These are phyloP conservation scores for Lactarius indigo DNA, from an alignment of 768 basidiomycete genomes.

Conservation along the genomic window DNA sequence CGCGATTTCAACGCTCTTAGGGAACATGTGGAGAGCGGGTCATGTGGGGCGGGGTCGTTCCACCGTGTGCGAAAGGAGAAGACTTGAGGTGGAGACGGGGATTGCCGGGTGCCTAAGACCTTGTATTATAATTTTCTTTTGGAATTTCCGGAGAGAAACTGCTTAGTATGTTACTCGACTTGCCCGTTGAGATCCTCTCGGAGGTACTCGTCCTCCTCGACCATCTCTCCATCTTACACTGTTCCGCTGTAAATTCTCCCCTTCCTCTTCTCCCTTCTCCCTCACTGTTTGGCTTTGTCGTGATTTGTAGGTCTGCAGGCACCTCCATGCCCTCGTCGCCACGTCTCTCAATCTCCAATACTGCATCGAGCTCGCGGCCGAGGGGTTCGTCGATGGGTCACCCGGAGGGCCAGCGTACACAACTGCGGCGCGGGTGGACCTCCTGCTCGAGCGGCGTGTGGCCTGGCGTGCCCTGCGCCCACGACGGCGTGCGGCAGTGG, in stretches of 20 bases:
- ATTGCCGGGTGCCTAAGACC: not conserved
- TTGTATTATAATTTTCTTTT: not conserved
- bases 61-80: not conserved
- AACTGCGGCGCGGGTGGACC: conserved; percentile 33
- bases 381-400: conserved; percentile 30
- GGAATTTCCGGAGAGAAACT: not conserved
- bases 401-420: conserved; percentile 17
- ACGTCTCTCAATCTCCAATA: conserved; percentile 32
- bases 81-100: not conserved
- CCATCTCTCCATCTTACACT: conserved; percentile 6
- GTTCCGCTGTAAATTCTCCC: conserved; percentile 5
- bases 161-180: conserved; percentile 7
- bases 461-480: conserved; percentile 38
- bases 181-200: conserved; percentile 20
- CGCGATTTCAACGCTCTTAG: not conserved
- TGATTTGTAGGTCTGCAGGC: conserved; percentile 28
- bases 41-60: conserved; percentile 11
- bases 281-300: not conserved
- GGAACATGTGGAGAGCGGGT: not conserved
- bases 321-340: conserved; percentile 24
- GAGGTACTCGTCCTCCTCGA: conserved; percentile 10
- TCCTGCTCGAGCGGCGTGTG: conserved; percentile 35
- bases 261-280: no score
- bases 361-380: conserved; percentile 33
- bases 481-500: conserved; percentile 28